These are phyloP conservation scores for Aspergillus jensenii DNA, from an alignment of 2,329 filamentous ascomycete species.

Conservation along the genomic window DNA sequence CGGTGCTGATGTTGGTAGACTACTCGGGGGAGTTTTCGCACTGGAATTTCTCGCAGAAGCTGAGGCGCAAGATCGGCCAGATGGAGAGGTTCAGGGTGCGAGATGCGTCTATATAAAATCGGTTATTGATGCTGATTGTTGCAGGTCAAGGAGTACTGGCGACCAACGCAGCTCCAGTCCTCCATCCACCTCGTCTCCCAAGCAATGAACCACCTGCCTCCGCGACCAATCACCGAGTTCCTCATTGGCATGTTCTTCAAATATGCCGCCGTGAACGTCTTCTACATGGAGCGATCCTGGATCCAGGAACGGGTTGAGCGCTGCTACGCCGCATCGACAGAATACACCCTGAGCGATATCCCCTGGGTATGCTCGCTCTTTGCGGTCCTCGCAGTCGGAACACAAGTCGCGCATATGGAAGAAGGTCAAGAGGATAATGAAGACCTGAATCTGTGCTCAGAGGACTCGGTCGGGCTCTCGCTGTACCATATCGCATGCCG, in stretches of 20 bases:
- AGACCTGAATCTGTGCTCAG: conserved; percentile 20
- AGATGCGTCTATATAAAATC: neutral
- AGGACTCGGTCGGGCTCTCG: conserved; percentile 51
- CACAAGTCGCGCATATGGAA: conserved; percentile 37
- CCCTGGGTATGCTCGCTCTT: neutral
- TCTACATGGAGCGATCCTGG: conserved; percentile 33
- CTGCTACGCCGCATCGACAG: conserved; percentile 15
- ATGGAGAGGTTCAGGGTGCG: neutral
- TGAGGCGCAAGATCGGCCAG: conserved; percentile 19
- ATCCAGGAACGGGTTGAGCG: conserved; percentile 28
- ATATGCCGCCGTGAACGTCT: conserved; percentile 34
- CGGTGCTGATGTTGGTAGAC: conserved; percentile 16
- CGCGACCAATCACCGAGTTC: conserved; percentile 32
- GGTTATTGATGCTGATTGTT: neutral
- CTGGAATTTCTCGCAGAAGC: conserved; percentile 37
- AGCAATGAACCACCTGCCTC: conserved; percentile 29
- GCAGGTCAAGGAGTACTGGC: conserved; percentile 28
- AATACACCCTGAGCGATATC: neutral
- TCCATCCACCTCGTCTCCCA: conserved; percentile 23
- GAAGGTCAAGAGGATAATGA: conserved; percentile 12
- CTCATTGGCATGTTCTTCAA: conserved; percentile 33
- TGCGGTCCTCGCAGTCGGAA: conserved; percentile 31
- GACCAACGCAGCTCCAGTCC: conserved; percentile 32
- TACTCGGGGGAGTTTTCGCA: conserved; percentile 41
- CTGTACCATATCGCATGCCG: conserved; percentile 54